Percentiles rank a stretch among this genome's conserved stretches.
These are phyloP conservation scores for Aspergillus felis DNA, from an alignment of 2,329 filamentous ascomycete genomes.

Conservation along the genomic window DNA sequence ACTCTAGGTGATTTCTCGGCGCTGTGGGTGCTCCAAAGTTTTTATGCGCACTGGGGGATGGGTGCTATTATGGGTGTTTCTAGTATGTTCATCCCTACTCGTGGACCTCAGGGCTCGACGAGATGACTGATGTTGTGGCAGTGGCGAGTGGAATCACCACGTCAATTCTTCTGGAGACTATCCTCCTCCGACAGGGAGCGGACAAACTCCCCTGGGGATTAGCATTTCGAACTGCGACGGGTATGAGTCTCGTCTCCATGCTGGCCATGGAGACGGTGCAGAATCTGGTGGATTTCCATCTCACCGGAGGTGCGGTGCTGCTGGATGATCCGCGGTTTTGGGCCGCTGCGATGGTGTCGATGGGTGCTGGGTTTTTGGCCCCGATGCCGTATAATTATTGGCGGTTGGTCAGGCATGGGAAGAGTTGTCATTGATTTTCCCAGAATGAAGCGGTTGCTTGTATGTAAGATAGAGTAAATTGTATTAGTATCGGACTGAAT, in stretches of 20 bases:
- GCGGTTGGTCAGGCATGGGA: conserved; percentile 48
- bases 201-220: conserved; percentile 47
- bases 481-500: background rate
- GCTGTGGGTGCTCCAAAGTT: conserved; percentile 53
- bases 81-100: conserved; percentile 35
- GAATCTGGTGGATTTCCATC: conserved; percentile 53
- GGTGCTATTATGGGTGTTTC: conserved; percentile 50
- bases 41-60: conserved; percentile 46
- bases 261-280: conserved; percentile 55
- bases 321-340: conserved; percentile 50
- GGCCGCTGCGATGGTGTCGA: conserved; percentile 42
- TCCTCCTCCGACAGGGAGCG: conserved; percentile 47
- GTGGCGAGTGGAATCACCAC: conserved; percentile 52
- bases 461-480: background rate
- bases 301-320: conserved; percentile 50
- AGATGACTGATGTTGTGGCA: conserved; percentile 17
- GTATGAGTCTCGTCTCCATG: conserved; percentile 60
- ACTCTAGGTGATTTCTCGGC: conserved; percentile 55
- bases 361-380: conserved; percentile 35
- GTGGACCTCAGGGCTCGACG: background rate
- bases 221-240: conserved; percentile 51
- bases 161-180: conserved; percentile 52
- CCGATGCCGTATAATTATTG: conserved; percentile 54
- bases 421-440: conserved; percentile 23
- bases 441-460: background rate